phyloP scores from a whole-genome alignment of 2,329 filamentous ascomycete genomes.

The Dryadomyces quercivorus region DNA sequence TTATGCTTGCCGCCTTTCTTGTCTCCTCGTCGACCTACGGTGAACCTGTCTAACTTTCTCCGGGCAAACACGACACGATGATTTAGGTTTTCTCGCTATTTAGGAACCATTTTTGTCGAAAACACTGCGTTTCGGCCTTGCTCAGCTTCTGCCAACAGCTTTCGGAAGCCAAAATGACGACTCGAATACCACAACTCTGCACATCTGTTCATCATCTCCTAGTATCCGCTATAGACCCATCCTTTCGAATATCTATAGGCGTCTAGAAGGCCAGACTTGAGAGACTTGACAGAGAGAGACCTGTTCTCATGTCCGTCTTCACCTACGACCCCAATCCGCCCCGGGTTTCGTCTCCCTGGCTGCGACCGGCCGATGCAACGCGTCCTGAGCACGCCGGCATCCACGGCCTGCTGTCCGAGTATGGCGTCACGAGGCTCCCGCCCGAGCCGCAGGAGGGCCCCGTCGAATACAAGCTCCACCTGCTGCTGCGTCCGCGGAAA shows the following conservation, averaged over 20 bases:
- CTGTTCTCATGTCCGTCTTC: conserved; percentile 67
- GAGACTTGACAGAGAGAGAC: no score
- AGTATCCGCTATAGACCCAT: background rate
- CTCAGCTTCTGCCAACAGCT: background rate
- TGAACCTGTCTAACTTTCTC: background rate
- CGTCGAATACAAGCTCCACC: conserved; percentile 91
- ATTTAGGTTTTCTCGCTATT: background rate
- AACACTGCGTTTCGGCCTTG: background rate
- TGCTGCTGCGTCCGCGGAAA: conserved; percentile 68
- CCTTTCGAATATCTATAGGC: background rate
- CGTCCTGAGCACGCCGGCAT: conserved; percentile 18
- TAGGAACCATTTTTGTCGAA: background rate
- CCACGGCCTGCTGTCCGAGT: conserved; percentile 40
- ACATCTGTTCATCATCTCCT: conserved; percentile 3
- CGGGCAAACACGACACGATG: background rate
- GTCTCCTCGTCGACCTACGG: background rate
- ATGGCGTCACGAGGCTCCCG: conserved; percentile 62
- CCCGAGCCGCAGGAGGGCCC: conserved; percentile 90
- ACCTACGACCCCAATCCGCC: conserved; percentile 85
- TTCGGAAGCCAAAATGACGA: conserved; percentile 9
- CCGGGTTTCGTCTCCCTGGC: conserved; percentile 84
- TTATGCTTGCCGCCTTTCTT: background rate
- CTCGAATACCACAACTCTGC: conserved; percentile 1
- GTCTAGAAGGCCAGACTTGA: background rate
- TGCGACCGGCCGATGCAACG: conserved; percentile 33